Evolutionary conservation across 2,329 filamentous ascomycete species (phyloP).

Genomic region (Dryadomyces quercivorus): DNA sequence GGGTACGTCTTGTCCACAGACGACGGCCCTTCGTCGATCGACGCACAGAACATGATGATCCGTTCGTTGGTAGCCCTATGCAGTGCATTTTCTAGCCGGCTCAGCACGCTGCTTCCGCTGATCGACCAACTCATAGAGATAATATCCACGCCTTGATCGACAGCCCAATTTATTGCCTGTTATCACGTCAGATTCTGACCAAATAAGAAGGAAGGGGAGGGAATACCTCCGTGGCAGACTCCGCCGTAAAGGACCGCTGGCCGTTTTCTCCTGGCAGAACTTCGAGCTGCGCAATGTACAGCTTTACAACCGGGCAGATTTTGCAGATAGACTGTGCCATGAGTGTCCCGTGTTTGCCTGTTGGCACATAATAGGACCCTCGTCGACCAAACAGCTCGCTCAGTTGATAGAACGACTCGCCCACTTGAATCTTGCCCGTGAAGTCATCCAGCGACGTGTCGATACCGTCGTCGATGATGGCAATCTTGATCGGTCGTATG

Average conservation of each 20-base stretch:
- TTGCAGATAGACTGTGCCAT: constrained; percentile 6
- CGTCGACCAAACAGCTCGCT: constrained; percentile 3
- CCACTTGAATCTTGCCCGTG: constrained; percentile 3
- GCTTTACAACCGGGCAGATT: constrained; percentile 3
- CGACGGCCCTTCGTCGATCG: constrained; percentile 4
- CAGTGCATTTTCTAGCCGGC: not conserved
- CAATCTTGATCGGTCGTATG: constrained; percentile 4
- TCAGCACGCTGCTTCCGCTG: not conserved
- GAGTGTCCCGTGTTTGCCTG: constrained; percentile 4
- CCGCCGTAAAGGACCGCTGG: constrained; percentile 3
- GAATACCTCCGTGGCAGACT: constrained; percentile 4
- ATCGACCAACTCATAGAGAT: constrained; percentile 9
- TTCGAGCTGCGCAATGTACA: constrained; percentile 8
- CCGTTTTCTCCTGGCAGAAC: constrained; percentile 1
- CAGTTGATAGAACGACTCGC: constrained; percentile 6
- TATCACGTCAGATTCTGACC: not conserved
- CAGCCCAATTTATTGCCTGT: constrained; percentile 2
- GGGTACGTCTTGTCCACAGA: constrained; percentile 3
- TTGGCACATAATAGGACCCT: constrained; percentile 7
- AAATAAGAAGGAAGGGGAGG: not conserved
- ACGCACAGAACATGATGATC: constrained; percentile 6
- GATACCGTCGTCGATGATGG: constrained; percentile 8
- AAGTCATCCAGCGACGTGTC: constrained; percentile 5
- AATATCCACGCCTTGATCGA: constrained; percentile 5
- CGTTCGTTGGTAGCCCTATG: not conserved